A percentile compares a stretch with the other conserved stretches of the same genome.
Conservation (phyloP, 148 eudicot species). For the Chenopodium formosanum region DNA sequence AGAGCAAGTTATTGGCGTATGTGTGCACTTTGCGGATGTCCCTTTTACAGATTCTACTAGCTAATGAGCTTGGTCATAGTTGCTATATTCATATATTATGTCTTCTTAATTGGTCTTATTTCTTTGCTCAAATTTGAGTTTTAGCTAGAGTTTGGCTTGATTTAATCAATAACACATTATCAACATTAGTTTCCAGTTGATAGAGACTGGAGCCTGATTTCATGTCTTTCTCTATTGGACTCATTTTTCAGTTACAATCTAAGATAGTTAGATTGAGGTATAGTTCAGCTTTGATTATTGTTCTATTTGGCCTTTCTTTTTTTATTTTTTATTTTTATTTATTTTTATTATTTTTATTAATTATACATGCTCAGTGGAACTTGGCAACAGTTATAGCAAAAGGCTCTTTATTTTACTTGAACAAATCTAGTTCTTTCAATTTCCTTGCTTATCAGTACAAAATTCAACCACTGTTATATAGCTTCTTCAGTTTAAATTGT, state of each 20-base stretch:
- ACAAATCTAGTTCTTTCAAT: neutral
- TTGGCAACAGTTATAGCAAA: neutral
- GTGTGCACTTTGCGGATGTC: neutral
- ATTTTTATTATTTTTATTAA: no score
- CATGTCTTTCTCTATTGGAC: neutral
- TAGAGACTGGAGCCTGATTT: neutral
- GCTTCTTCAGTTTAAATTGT: conserved; percentile 17
- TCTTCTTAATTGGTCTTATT: neutral
- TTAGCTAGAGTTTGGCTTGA: neutral
- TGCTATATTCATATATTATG: neutral
- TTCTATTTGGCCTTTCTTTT: neutral
- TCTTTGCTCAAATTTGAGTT: neutral
- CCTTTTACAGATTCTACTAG: neutral
- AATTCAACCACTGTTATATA: neutral
- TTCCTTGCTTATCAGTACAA: conserved; percentile 1
- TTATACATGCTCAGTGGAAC: neutral
- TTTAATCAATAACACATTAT: neutral
- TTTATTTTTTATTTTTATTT: neutral
- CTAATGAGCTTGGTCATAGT: neutral
- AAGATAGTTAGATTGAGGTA: neutral
- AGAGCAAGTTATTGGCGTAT: neutral
- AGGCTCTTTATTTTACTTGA: neutral
- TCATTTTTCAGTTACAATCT: neutral
- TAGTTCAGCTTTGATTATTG: neutral
- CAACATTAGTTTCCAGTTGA: neutral